A percentile compares a stretch with the other conserved stretches of the same genome.
phyloP scores from a whole-genome alignment of 805 yeast species.

The Saccharomyces kudriavzevii region DNA sequence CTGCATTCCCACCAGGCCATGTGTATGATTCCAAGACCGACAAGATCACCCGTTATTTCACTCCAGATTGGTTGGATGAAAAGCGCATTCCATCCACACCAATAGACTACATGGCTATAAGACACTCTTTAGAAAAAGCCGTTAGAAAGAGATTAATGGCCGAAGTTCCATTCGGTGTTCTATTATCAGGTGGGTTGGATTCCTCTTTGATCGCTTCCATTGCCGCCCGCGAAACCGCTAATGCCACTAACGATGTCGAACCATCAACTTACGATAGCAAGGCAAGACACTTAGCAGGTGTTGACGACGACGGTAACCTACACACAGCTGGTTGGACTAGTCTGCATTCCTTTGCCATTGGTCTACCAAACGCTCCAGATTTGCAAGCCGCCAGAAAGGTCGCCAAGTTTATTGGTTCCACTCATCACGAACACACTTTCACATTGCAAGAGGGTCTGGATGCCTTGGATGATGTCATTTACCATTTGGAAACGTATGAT shows the following conservation, averaged over 20 bases:
- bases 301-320: constrained; percentile 80
- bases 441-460: constrained; percentile 95
- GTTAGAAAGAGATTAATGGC: constrained; percentile 99
- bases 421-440: constrained; percentile 97
- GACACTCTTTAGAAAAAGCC: constrained; percentile 81
- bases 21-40: constrained; percentile 89
- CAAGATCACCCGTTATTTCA: constrained; percentile 76
- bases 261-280: constrained; percentile 27
- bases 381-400: constrained; percentile 92
- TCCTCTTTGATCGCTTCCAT: constrained; percentile 93
- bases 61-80: constrained; percentile 93
- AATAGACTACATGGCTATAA: constrained; percentile 62
- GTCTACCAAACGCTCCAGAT: constrained; percentile 97
- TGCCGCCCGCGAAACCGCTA: constrained; percentile 91
- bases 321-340: constrained; percentile 70
- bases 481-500: constrained; percentile 94
- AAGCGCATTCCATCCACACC: constrained; percentile 63
- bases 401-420: constrained; percentile 90
- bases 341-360: constrained; percentile 93
- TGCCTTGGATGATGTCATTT: constrained; percentile 87
- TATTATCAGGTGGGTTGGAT: constrained; percentile 95
- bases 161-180: constrained; percentile 97
- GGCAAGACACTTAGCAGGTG: constrained; percentile 74
- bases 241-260: constrained; percentile 33
- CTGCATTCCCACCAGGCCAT: constrained; percentile 98